These are phyloP conservation scores for Alternaria triticimaculans DNA, from an alignment of 2,329 filamentous ascomycete genomes.

Conservation along the genomic window DNA sequence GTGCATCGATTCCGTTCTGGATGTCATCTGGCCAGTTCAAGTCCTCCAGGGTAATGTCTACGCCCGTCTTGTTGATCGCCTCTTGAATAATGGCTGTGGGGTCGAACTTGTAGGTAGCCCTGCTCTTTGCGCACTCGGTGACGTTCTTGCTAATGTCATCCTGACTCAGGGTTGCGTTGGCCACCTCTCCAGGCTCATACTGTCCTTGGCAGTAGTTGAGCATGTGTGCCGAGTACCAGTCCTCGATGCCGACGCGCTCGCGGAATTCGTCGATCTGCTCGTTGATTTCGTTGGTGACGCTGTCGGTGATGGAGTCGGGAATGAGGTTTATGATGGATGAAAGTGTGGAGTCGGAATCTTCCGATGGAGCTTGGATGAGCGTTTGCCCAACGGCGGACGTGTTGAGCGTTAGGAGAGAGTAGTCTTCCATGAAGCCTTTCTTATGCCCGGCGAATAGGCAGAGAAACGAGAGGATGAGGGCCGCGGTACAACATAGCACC, in stretches of 20 bases:
- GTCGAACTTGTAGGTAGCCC: conserved; percentile 64
- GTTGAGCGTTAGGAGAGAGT: conserved; percentile 66
- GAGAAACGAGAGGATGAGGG: conserved; percentile 65
- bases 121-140: conserved; percentile 61
- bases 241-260: conserved; percentile 59
- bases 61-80: conserved; percentile 53
- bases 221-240: conserved; percentile 68
- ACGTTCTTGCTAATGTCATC: conserved; percentile 58
- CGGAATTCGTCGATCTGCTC: conserved; percentile 55
- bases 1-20: conserved; percentile 58
- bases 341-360: conserved; percentile 31
- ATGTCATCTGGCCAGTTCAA: conserved; percentile 65
- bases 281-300: conserved; percentile 40
- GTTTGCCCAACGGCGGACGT: conserved; percentile 61
- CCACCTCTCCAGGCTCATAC: conserved; percentile 52
- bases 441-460: conserved; percentile 68
- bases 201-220: conserved; percentile 65
- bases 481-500: conserved; percentile 57
- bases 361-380: conserved; percentile 35
- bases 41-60: conserved; percentile 58
- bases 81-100: conserved; percentile 58
- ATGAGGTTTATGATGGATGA: conserved; percentile 44
- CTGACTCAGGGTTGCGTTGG: conserved; percentile 52
- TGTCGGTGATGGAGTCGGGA: conserved; percentile 44
- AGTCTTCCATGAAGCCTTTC: conserved; percentile 62